phyloP scores from a whole-genome alignment of 495 filamentous ascomycete genomes.

The Astrocystis sublimbata region DNA sequence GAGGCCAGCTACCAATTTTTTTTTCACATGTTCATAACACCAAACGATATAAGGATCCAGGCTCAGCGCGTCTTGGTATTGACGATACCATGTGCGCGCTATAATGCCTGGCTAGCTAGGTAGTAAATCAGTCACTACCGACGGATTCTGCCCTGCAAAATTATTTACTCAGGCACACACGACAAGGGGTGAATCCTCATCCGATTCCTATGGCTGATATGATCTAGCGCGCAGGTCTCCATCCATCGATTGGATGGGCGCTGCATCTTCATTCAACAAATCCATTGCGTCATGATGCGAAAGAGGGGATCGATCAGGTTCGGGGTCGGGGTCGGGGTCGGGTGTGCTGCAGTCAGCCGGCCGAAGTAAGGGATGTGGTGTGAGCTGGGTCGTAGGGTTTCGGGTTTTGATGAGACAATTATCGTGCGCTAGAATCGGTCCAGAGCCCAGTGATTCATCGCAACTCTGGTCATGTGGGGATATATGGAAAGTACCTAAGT shows the following conservation, averaged over 20 bases:
- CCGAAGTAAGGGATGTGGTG: neutral
- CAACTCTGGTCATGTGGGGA: neutral
- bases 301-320: neutral
- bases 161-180: too few relatives aligned
- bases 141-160: too few relatives aligned
- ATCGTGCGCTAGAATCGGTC: neutral
- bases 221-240: neutral
- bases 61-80: too few relatives aligned
- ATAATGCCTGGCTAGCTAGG: too few relatives aligned
- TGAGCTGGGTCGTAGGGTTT: neutral
- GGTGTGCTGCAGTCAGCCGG: neutral
- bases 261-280: neutral
- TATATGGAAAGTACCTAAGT: neutral
- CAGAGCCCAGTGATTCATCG: neutral
- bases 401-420: neutral
- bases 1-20: too few relatives aligned
- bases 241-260: neutral
- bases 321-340: conserved; percentile 8
- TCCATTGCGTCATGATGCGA: neutral
- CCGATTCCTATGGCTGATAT: neutral
- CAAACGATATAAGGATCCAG: too few relatives aligned
- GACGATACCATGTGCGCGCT: too few relatives aligned
- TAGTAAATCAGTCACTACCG: too few relatives aligned
- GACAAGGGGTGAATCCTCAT: neutral
- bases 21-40: too few relatives aligned